Evolutionary conservation across 192 early-diverging fungal genomes (phyloP).

Genomic region (Podila epicladia): DNA sequence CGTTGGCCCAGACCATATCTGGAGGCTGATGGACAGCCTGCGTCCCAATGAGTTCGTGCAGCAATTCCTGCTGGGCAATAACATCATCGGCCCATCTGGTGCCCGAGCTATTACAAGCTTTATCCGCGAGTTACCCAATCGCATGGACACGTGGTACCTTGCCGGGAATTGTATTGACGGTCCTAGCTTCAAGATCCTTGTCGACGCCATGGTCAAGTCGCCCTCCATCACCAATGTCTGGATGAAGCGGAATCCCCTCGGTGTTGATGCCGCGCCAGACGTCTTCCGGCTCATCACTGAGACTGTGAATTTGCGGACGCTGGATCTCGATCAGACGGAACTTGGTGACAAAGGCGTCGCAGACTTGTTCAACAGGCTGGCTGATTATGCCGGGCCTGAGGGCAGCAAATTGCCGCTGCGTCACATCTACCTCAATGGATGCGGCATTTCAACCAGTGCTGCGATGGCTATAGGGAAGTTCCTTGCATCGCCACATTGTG

Average conservation of each 20-base stretch:
- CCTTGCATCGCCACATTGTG: constrained; percentile 4
- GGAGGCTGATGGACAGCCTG: constrained; percentile 4
- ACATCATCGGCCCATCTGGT: constrained; percentile 5
- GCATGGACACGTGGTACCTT: constrained; percentile 7
- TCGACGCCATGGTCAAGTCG: constrained; percentile 5
- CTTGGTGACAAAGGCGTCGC: constrained; percentile 8
- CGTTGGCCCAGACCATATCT: constrained; percentile 15
- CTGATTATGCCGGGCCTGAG: constrained; percentile 4
- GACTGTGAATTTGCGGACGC: constrained; percentile 8
- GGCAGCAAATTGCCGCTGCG: constrained; percentile 16
- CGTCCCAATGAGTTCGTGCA: constrained; percentile 1
- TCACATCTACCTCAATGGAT: constrained; percentile 9
- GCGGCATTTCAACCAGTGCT: constrained; percentile 7
- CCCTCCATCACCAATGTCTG: constrained; percentile 5
- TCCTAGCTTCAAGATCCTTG: neutral
- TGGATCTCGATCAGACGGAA: constrained; percentile 16
- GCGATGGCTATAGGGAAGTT: constrained; percentile 9
- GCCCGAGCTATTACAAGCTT: neutral
- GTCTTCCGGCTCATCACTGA: constrained; percentile 5
- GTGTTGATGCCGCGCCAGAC: neutral
- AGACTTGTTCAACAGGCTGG: constrained; percentile 1
- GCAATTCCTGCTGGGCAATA: neutral
- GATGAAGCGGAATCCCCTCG: constrained; percentile 5
- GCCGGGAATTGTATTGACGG: constrained; percentile 2
- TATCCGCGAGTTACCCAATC: neutral